phyloP scores from a whole-genome alignment of 768 basidiomycete genomes.

The Chalciporus sphaerocephalus region DNA sequence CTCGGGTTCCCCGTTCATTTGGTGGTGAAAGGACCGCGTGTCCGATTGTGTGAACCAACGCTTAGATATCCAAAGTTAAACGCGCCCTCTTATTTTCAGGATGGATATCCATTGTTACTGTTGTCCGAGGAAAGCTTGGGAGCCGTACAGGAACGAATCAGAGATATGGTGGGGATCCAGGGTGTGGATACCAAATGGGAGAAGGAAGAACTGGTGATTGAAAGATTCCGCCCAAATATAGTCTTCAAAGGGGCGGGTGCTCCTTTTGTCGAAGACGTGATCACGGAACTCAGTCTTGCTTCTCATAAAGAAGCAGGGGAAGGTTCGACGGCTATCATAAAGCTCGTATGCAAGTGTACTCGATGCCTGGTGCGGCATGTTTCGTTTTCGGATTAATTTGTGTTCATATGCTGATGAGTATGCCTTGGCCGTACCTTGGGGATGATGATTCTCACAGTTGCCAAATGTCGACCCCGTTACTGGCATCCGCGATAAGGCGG shows the following conservation, averaged over 20 bases:
- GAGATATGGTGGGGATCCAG: slow-evolving; percentile 43
- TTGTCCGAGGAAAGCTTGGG: slow-evolving; percentile 63
- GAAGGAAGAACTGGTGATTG: slow-evolving; percentile 46
- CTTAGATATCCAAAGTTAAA: slow-evolving; percentile 52
- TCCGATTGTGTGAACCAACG: slow-evolving; percentile 50
- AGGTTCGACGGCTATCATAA: slow-evolving; percentile 32
- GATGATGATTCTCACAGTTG: slow-evolving; percentile 41
- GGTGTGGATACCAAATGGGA: slow-evolving; percentile 52
- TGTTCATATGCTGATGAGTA: slow-evolving; percentile 1
- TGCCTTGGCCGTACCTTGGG: neutral
- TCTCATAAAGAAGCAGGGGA: slow-evolving; percentile 24
- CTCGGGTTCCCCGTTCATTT: slow-evolving; percentile 59
- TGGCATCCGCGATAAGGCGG: slow-evolving; percentile 63
- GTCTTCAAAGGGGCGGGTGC: slow-evolving; percentile 58
- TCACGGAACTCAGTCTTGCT: slow-evolving; percentile 58
- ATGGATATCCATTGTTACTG: slow-evolving; percentile 66
- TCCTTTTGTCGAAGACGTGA: slow-evolving; percentile 68
- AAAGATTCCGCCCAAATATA: slow-evolving; percentile 77
- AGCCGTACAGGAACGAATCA: slow-evolving; percentile 46
- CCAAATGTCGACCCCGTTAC: slow-evolving; percentile 68
- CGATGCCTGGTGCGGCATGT: slow-evolving; percentile 61
- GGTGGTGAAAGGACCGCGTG: slow-evolving; percentile 59
- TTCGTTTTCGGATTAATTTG: slow-evolving; percentile 5
- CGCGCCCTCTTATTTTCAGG: slow-evolving; percentile 58
- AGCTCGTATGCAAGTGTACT: slow-evolving; percentile 63